Evolutionary conservation across 1,284 basidiomycete genomes (phyloP), one percentile per base, ranked within the genome.

Genomic region (Wallemia mellicola): DNA sequence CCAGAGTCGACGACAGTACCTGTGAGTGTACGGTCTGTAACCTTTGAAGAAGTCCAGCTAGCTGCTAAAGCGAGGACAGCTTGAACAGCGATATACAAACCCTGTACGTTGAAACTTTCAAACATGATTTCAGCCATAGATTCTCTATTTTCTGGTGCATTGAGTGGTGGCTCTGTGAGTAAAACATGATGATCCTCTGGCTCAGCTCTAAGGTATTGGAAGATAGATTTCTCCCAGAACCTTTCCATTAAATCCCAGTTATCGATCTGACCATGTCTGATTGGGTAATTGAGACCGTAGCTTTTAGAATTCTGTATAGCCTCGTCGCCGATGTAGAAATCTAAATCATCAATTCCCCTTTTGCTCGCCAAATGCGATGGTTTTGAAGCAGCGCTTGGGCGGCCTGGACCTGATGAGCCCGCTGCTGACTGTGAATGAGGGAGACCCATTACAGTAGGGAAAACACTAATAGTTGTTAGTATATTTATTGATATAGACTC

Each of bases 231-330:
- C 71, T 96, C 91, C 94, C 92, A 98, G 73, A 91, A 98, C 11
- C 94, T 77, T 71, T 98, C 94, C 94, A 99, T 99, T 67, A 94
- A 81, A 72, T 98, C 94, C 94, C 94, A 99, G 69, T 98, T 96
- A 65, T 98, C 94, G 68, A 98, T 95, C 80, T 88, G 82, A 33
- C 94, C 94, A 69, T 99, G 94, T 60, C 86, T 79, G 68, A 98
- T 96, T 24, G 94, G 94, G 71, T 96, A 95, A 71, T 92, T 84
- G 19, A 98, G 79, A 48, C 85, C 82, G 73, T 98, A 99, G 2
- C 73, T 70, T 74, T 91, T 95, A 48, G 83, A 80, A 68, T 96
- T 95, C 27, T 86, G 86, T 27, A 96, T 76, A 1, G 94, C 94
- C 71, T 98, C 92, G 71, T 98, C 87, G 62, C 94, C 94, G 72